phyloP scores from a whole-genome alignment of 2,329 filamentous ascomycete species.

The Phaeosphaeriaceae sp. region DNA sequence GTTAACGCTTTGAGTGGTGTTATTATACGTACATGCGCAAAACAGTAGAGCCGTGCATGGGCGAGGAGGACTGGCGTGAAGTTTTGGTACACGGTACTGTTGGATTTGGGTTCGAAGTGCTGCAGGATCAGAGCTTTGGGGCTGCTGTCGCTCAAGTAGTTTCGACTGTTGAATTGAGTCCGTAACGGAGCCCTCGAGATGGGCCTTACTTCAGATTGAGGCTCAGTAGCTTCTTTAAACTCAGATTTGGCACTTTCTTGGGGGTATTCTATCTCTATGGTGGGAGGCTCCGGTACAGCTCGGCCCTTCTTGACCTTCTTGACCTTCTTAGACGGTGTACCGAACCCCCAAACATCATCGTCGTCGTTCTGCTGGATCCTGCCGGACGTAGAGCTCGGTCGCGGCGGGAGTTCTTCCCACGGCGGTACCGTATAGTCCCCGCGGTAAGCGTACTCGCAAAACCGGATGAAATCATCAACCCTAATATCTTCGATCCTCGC shows the following conservation, averaged over 20 bases:
- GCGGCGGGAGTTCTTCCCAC: slow-evolving; percentile 12
- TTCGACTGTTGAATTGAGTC: slow-evolving; percentile 19
- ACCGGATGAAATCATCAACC: slow-evolving; percentile 30
- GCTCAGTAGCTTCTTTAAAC: no score
- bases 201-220: no score
- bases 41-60: slow-evolving; percentile 21
- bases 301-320: no score
- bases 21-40: slow-evolving; percentile 15
- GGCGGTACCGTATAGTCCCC: slow-evolving; percentile 28
- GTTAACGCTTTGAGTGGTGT: slow-evolving; percentile 16
- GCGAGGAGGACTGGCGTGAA: slow-evolving; percentile 27
- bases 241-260: no score
- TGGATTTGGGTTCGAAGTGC: slow-evolving; percentile 19
- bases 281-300: no score
- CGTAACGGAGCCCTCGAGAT: no score
- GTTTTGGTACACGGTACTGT: slow-evolving; percentile 22
- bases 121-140: slow-evolving; percentile 19
- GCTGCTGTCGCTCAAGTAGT: slow-evolving; percentile 11
- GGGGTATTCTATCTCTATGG: no score
- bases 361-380: no score
- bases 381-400: background rate
- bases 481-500: slow-evolving; percentile 20
- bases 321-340: no score
- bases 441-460: slow-evolving; percentile 31
- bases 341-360: no score